Base-by-base conservation (phyloP, 352 stramenopile species). In the Phytophthora vignae region DNA sequence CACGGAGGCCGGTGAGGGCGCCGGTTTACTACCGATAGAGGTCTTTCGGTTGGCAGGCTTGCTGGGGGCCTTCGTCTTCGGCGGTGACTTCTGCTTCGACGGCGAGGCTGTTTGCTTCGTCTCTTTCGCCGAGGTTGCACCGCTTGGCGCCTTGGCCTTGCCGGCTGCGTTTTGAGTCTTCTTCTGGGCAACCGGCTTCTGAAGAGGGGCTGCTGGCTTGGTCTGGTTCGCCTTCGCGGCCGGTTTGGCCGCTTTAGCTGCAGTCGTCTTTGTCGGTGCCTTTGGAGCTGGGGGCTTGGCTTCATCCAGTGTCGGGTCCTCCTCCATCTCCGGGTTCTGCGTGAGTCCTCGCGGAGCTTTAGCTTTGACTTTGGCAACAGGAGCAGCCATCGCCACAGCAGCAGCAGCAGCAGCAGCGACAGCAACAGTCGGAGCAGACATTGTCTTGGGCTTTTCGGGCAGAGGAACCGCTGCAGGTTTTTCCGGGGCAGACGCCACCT, bases 301-400 rank as follows among this genome's bases (percentile, higher is more conserved):
- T 17, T 14, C 12, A 27, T 40, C 58, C 7, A 38, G 25, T 27
- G 33, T 52, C 21, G 44, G 49, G 54, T 25, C 7, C 55, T 81
- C 67, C 59, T 65, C 52, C 60, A 81, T 74, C 38, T 84, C 77
- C 4, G 77, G 77, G 27, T 81, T 84, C 21, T 83, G 77, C 12
- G 50, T 67, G 21, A 69, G 67, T 19, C 33, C 1, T 21, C 49
- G 2, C 56, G 54, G 14, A 63, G 4, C 22, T 68, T 48, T 73
- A 63, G 4, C 22, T 68, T 48, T 73, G 1, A 21, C 48, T 4
- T 48, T 11, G 40, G 36, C 19, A 14, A 9, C 11, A 58, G 55
- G 21, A 38, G 29, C 29, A 42, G 21, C 27, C 22, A 40, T 29
- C 3, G 29, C n/a, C 55, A 33, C 54, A 60, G 15, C 4, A 36